Base-by-base conservation (phyloP, 192 early-diverging fungal species). In the Backusella morwellensis region DNA sequence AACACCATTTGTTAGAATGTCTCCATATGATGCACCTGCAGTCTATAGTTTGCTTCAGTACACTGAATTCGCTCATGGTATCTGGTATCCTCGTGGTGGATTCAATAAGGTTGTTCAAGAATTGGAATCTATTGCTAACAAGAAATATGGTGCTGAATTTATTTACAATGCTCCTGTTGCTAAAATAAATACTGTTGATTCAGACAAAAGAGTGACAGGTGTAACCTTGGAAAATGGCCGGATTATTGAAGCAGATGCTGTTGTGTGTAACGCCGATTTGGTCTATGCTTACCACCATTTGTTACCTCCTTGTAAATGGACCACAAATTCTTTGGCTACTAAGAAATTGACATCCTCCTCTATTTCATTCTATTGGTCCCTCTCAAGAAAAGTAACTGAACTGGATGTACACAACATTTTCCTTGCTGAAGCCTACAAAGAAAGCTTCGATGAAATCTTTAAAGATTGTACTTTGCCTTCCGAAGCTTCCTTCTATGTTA, bases 341-440 rank as follows among this genome's bases (percentile, higher is more conserved):
- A 79, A 85, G 70, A 83, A 88, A 66, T 80, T 86, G 4, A 89
- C 89, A 12, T 89, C 81, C 21, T 88, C 86, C 11, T 85, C 86
- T 2, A 84, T 90, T 56, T 79, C 78, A 17, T 82, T 85, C 70
- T 90, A 90, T 76, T 90, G 88, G 88, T 83, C 82, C 17, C 67
- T 90, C 38, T 80, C 83, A 19, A 66, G 72, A 44, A 82, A 80
- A 40, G 70, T 90, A 14, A 78, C 82, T 6, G 74, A 82, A 63
- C 68, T 90, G 32, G 85, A 87, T 69, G 87, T 84, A 3, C 88
- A 90, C 75, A 90, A 87, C 59, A 83, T 90, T 36, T 90, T 89
- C 42, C 80, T 90, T 66, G 84, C 87, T 32, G 76, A 86, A 17
- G 77, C 86, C 3, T 90, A 87, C 72, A 75, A 81, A 50, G 70